Base-by-base conservation (phyloP, 1,284 basidiomycete species). In the Vanrija sp. region DNA sequence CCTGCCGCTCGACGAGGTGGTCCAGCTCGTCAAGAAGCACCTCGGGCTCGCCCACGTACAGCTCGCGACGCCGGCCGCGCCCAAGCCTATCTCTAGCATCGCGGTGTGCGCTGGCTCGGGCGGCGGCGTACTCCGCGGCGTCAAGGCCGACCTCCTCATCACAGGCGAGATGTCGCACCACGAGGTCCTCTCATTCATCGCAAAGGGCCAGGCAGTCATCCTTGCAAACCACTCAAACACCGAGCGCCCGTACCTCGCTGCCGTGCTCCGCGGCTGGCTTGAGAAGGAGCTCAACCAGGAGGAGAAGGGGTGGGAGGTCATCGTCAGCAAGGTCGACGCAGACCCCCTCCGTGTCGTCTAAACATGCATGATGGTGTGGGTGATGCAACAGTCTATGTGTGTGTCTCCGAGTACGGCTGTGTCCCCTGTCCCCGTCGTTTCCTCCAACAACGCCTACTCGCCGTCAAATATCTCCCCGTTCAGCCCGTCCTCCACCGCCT, bases 111-210 rank as follows among this genome's bases (percentile, higher is more conserved):
- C 89, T 35, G 90, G 90, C 27, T 85, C 49, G 50, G 68, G 66
- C 25, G 87, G 83, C 2, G 85, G 85, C 41, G 78, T 91, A 73
- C 80, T 95, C 38, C 71, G 79, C 39, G 85, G 82, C 46, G 80
- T 83, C 51, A 75, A 82, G 31, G 89, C 89, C 41, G 89, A 94
- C 70, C 81, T 91, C 23, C 88, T 88, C 70, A 81, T 91, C 63
- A 95, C 91, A 1, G 91, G 91, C n/a, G 91, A 94, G 74, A 90
- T 94, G 89, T 74, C 81, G 23, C 90, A 94, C 75, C 89, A 94
- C 69, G 86, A 92, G 57, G 84, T 92, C 45, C 79, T 94, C 24
- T 86, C 88, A 3, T 81, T 85, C 3, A 79, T 89, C 2, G 87
- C 86, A 14, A 75, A 76, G 45, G 88, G 88, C 41, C 83, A 80